Conservation (phyloP, 495 filamentous ascomycete genomes). For the Baudoinia panamericana region DNA sequence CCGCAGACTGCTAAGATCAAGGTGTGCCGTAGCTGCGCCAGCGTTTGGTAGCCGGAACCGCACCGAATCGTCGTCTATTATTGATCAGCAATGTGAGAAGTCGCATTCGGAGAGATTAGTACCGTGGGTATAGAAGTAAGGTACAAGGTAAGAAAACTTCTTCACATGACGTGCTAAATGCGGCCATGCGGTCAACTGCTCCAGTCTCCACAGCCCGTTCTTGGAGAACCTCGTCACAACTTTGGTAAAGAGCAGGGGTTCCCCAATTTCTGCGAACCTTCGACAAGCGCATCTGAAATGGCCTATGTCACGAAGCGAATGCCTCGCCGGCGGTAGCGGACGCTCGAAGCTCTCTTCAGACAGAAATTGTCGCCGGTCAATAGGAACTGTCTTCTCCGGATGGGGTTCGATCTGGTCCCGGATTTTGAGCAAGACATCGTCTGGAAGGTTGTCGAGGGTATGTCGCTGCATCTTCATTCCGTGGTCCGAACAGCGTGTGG, state of each 20-base stretch:
- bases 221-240: constrained; percentile 49
- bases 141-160: constrained; percentile 60
- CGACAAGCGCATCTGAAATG: constrained; percentile 47
- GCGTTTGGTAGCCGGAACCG: neutral
- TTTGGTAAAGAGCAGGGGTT: constrained; percentile 45
- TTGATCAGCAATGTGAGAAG: neutral
- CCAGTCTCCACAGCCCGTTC: constrained; percentile 44
- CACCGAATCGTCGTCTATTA: neutral
- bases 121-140: constrained; percentile 47
- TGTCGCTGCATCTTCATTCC: too few relatives aligned
- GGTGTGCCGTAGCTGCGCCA: constrained; percentile 6
- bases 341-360: constrained; percentile 43
- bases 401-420: constrained; percentile 40
- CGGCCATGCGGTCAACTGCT: constrained; percentile 34
- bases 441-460: constrained; percentile 36
- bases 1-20: constrained; percentile 30
- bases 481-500: too few relatives aligned
- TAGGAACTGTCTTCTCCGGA: constrained; percentile 33
- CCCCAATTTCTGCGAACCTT: constrained; percentile 48
- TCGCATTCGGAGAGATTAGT: too few relatives aligned
- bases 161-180: constrained; percentile 49
- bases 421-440: constrained; percentile 49
- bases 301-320: constrained; percentile 34
- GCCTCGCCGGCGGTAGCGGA: constrained; percentile 31
- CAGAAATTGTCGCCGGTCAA: constrained; percentile 40